Conservation (phyloP, 345 rosid genomes). For the Gossypium bickii region DNA sequence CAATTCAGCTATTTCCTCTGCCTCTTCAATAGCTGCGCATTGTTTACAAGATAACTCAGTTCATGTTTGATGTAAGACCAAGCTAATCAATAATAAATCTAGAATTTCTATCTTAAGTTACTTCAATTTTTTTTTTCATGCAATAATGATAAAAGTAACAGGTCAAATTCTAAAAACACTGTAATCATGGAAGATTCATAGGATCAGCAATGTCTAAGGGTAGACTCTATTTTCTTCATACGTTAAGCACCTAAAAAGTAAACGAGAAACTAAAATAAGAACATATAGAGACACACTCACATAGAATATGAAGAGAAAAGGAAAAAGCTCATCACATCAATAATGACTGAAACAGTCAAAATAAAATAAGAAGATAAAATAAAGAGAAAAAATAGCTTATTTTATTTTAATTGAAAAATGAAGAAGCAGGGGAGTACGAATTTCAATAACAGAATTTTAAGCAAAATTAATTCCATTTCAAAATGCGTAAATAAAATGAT, state of each 20-base stretch:
- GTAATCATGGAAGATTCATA: slow-evolving; percentile 7
- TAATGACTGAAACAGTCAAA: neutral
- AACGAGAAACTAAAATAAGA: neutral
- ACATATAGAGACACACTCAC: neutral
- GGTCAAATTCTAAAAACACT: slow-evolving; percentile 1
- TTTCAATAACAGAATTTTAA: neutral
- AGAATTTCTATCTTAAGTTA: neutral
- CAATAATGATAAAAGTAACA: neutral
- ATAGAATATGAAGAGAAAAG: neutral
- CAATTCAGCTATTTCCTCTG: neutral
- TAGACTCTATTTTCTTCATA: neutral
- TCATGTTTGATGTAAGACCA: neutral
- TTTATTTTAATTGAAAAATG: neutral
- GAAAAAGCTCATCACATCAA: neutral
- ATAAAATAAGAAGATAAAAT: neutral
- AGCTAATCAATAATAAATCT: neutral
- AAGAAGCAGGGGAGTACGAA: neutral
- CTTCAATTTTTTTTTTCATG: neutral
- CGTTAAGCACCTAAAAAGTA: neutral
- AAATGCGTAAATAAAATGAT: neutral
- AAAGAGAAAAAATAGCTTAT: neutral
- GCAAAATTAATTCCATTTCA: neutral
- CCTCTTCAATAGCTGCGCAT: slow-evolving; percentile 18
- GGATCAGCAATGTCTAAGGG: slow-evolving; percentile 1
- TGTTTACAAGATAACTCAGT: slow-evolving; percentile 1